Evolutionary conservation across 305 asterid genomes (phyloP), one percentile per base, ranked within the genome.

Genomic region (Plantago coronopus): DNA sequence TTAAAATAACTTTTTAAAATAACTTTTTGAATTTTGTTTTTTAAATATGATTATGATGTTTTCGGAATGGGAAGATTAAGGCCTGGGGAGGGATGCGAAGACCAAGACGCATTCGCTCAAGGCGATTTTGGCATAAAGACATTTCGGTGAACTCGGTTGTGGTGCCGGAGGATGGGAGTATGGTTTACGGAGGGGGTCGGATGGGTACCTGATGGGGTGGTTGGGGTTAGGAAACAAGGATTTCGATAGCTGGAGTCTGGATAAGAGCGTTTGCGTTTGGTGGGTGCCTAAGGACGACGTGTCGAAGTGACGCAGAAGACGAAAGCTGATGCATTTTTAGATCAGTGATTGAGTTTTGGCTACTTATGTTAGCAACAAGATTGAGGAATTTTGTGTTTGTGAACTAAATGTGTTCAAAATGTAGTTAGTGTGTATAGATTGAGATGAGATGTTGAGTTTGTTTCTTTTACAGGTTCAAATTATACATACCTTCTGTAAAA

Each of bases 121-220:
- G 72, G 95, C 81, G n/a, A 68, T 78, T 13, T 50, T 91, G 67
- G 89, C 94, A 80, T 9, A 86, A 80, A 71, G 98, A 84, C 57
- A 74, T 91, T 20, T 84, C 98, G 0, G 9, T 91, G 44, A 91
- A 91, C 29, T 54, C 84, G 1, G 86, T 86, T 61, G 85, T 80
- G 27, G 89, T 91, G 0, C 60, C 75, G 7, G 88, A 78, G 5
- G 87, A 77, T 23, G 88, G 94, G 50, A 55, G 57, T 1, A 43
- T 73, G 0, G 85, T 91, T 15, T 91, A 83, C 49, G 97, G 90
- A 9, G 98, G 4, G 87, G 89, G 0, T 91, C 98, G 5, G 94
- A 91, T 65, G 98, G 98, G 2, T 79, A 62, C 23, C 10, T 89
- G 20, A 78, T 83, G 83, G 95, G 94, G 53, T 91, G 98, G 98